Base-by-base conservation (phyloP, 345 rosid species). In the Aquilaria yunnanensis region DNA sequence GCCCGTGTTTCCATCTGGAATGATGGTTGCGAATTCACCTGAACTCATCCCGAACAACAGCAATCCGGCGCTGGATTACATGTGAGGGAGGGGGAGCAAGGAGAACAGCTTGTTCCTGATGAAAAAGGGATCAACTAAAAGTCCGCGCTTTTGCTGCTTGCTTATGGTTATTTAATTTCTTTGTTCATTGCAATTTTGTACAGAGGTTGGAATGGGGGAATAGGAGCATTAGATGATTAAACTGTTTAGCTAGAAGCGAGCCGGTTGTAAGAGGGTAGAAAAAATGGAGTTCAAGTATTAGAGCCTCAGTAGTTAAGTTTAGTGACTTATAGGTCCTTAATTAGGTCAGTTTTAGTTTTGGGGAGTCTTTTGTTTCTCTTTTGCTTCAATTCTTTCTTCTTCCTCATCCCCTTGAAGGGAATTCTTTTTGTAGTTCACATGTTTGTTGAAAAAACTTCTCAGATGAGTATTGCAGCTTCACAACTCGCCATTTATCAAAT, bases 361-460 rank as follows among this genome's bases (percentile, higher is more conserved):
- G 65, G 49, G 59, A 72, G 72, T 62, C 67, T 69, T 58, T 70
- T n/a, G 10, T 48, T 41, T 72, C 41, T 61, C 9, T 14, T 47
- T 48, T 37, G 43, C 68, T 62, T 29, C 55, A 50, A 63, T 72
- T 69, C 71, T 66, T 63, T 64, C 54, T 55, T 23, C 32, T 59
- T 61, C 4, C 59, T 56, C 57, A 48, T 53, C 59, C 69, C 63
- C 13, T 8, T 30, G 62, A 23, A 65, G 74, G 80, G 72, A 65
- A 79, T 83, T 78, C 81, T 85, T 85, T 83, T 85, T 85, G 88
- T 81, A 80, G 87, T 78, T 75, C 64, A 64, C 75, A 76, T 80
- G 76, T 72, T 76, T 51, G 74, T 66, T 62, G 71, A 67, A 74
- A 61, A 51, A 61, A 72, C 54, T 63, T 75, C 70, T 67, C 46